A percentile compares a stretch with the other conserved stretches of the same genome.
phyloP scores from a whole-genome alignment of 2,329 filamentous ascomycete genomes.

The Aspergillus tubingensis region DNA sequence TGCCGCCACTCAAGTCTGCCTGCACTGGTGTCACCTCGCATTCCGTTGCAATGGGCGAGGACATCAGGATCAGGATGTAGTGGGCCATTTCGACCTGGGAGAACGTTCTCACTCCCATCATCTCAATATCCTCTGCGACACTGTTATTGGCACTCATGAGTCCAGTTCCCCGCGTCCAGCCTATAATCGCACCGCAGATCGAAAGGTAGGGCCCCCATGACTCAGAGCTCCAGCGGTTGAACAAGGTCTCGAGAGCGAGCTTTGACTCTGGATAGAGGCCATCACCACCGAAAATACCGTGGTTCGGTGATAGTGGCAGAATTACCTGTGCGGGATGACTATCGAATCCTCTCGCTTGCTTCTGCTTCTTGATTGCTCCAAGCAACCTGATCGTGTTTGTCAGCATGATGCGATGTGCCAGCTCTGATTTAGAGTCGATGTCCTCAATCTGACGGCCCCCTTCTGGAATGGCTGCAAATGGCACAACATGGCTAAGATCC shows the following conservation, averaged over 20 bases:
- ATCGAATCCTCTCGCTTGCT: neutral
- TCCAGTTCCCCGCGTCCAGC: conserved; percentile 9
- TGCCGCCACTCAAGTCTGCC: conserved; percentile 5
- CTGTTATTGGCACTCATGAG: conserved; percentile 10
- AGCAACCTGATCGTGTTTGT: conserved; percentile 7
- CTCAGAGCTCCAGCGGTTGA: conserved; percentile 9
- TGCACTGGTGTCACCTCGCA: conserved; percentile 8
- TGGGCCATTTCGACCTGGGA: conserved; percentile 12
- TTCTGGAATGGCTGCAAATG: conserved; percentile 9
- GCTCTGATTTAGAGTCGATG: conserved; percentile 4
- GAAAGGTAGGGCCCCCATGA: conserved; percentile 9
- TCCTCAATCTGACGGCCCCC: conserved; percentile 8
- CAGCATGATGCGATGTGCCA: conserved; percentile 9
- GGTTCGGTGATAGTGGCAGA: conserved; percentile 9
- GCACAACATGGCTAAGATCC: conserved; percentile 8
- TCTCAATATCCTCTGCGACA: conserved; percentile 7
- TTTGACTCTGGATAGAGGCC: conserved; percentile 13
- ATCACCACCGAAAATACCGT: conserved; percentile 10
- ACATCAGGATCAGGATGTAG: conserved; percentile 2
- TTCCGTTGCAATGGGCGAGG: neutral
- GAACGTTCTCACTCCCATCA: conserved; percentile 1
- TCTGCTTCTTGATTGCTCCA: conserved; percentile 4
- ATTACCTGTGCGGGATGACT: conserved; percentile 11
- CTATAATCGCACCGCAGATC: conserved; percentile 11
- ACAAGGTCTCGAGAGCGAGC: conserved; percentile 2